Conservation (phyloP, 2,329 filamentous ascomycete genomes). For the Thelonectria rubi region DNA sequence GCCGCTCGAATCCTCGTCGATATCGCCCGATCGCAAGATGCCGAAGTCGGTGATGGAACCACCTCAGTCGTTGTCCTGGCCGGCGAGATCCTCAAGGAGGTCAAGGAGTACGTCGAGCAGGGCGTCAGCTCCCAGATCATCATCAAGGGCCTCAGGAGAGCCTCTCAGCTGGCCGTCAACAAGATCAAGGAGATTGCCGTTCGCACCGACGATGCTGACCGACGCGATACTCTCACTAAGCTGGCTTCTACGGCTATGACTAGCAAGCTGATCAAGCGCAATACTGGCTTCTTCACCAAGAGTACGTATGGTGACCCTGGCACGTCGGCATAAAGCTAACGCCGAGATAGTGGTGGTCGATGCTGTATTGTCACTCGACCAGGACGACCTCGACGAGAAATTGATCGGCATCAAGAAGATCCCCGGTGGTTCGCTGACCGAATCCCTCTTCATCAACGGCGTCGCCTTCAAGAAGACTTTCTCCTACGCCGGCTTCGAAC, state of each 20-base stretch:
- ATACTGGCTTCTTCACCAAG: conserved; percentile 96
- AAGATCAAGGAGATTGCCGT: conserved; percentile 98
- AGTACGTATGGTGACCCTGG: conserved; percentile 63
- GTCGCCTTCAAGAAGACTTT: conserved; percentile 99
- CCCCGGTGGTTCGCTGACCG: conserved; percentile 92
- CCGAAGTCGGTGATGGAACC: conserved; percentile 97
- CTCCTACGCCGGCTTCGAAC: conserved; percentile 98
- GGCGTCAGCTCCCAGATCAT: conserved; percentile 97
- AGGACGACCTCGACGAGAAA: conserved; percentile 97
- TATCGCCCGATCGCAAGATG: conserved; percentile 98
- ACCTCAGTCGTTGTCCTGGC: conserved; percentile 97
- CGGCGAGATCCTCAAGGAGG: conserved; percentile 97
- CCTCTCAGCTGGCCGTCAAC: conserved; percentile 91
- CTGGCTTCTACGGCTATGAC: conserved; percentile 97
- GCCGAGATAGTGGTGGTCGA: conserved; percentile 87
- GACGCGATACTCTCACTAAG: conserved; percentile 87
- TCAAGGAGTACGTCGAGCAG: conserved; percentile 95
- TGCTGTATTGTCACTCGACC: conserved; percentile 92
- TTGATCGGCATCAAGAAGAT: conserved; percentile 99
- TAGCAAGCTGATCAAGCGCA: conserved; percentile 98
- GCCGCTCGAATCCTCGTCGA: conserved; percentile 97
- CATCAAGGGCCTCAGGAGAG: conserved; percentile 92
- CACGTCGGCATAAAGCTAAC: conserved; percentile 39
- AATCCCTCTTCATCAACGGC: conserved; percentile 96
- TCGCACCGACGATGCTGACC: conserved; percentile 81